Percentiles rank a stretch among this genome's conserved stretches.
Conservation (phyloP, 1,284 basidiomycete genomes). For the Cutaneotrichosporon cavernicola region DNA sequence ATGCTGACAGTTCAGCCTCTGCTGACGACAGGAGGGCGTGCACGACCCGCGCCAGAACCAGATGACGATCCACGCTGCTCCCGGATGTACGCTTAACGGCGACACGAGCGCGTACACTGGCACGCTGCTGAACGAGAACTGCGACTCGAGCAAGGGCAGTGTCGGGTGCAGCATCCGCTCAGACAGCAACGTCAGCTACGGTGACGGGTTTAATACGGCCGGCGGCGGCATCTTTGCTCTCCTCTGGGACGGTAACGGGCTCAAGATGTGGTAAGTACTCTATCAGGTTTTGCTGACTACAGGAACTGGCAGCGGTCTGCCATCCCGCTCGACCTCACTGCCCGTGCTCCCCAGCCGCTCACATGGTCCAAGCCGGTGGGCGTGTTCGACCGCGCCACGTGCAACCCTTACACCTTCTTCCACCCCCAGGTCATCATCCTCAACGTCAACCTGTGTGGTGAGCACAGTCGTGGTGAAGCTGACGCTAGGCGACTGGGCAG, state of each 20-base stretch:
- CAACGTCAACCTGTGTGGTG: conserved; percentile 60
- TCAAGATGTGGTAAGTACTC: conserved; percentile 63
- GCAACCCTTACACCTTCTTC: conserved; percentile 69
- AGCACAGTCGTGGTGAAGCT: conserved; percentile 12
- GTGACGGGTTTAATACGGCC: conserved; percentile 65
- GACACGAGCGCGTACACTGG: conserved; percentile 38
- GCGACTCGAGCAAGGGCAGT: conserved; percentile 56
- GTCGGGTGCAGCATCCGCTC: conserved; percentile 68
- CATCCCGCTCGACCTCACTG: conserved; percentile 69
- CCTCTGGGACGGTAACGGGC: conserved; percentile 65
- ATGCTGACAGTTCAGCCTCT: not conserved
- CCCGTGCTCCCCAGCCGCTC: conserved; percentile 61
- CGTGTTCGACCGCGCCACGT: conserved; percentile 62
- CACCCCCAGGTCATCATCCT: conserved; percentile 66
- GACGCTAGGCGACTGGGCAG: conserved; percentile 62
- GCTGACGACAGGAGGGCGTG: conserved; percentile 43
- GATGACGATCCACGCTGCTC: conserved; percentile 45
- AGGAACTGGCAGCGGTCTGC: conserved; percentile 65
- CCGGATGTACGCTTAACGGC: conserved; percentile 42
- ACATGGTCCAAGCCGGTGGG: conserved; percentile 69
- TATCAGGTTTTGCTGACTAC: not conserved
- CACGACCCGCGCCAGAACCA: conserved; percentile 41
- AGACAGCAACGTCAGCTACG: conserved; percentile 61
- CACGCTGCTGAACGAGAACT: conserved; percentile 20
- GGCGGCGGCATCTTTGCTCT: conserved; percentile 75